phyloP scores from a whole-genome alignment of 2,329 filamentous ascomycete species.

The Trichothecium sympodiale region DNA sequence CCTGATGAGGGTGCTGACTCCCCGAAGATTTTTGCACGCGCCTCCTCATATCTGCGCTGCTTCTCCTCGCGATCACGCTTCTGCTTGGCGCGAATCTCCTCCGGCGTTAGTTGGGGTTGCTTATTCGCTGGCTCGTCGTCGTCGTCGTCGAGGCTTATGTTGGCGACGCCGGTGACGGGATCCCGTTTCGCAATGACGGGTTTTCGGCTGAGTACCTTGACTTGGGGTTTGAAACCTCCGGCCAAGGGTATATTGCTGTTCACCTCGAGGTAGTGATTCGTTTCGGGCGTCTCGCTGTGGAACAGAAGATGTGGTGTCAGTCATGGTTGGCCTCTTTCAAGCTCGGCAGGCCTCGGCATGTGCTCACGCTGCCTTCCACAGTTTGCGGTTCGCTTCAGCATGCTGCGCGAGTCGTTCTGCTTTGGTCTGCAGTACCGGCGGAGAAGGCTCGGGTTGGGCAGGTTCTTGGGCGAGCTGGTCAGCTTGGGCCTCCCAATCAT shows the following conservation, averaged over 20 bases:
- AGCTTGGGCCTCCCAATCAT: slow-evolving; percentile 77
- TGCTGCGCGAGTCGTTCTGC: slow-evolving; percentile 72
- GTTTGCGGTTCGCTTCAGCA: slow-evolving; percentile 67
- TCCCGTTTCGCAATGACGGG: slow-evolving; percentile 53
- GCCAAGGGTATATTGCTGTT: slow-evolving; percentile 49
- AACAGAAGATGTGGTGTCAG: too few species aligned
- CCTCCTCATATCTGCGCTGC: slow-evolving; percentile 81
- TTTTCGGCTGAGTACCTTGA: slow-evolving; percentile 79
- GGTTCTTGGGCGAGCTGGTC: slow-evolving; percentile 37
- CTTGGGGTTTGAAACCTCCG: slow-evolving; percentile 64
- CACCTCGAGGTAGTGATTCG: slow-evolving; percentile 65
- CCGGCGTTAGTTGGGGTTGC: slow-evolving; percentile 54
- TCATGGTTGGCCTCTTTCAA: too few species aligned
- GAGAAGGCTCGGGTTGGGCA: slow-evolving; percentile 16
- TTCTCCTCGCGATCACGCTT: slow-evolving; percentile 78
- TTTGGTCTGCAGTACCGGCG: slow-evolving; percentile 46
- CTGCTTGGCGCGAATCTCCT: slow-evolving; percentile 69
- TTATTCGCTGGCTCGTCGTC: slow-evolving; percentile 53
- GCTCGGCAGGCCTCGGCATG: slow-evolving; percentile 4
- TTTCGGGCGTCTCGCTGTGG: slow-evolving; percentile 59
- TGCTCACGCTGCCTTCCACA: slow-evolving; percentile 81
- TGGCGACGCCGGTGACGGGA: slow-evolving; percentile 34
- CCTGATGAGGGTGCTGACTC: slow-evolving; percentile 43
- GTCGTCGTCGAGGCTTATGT: slow-evolving; percentile 36
- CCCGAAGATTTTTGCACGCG: slow-evolving; percentile 77